These are phyloP conservation scores for Ophiosphaerella narmari DNA, from an alignment of 2,329 filamentous ascomycete genomes.

Conservation along the genomic window DNA sequence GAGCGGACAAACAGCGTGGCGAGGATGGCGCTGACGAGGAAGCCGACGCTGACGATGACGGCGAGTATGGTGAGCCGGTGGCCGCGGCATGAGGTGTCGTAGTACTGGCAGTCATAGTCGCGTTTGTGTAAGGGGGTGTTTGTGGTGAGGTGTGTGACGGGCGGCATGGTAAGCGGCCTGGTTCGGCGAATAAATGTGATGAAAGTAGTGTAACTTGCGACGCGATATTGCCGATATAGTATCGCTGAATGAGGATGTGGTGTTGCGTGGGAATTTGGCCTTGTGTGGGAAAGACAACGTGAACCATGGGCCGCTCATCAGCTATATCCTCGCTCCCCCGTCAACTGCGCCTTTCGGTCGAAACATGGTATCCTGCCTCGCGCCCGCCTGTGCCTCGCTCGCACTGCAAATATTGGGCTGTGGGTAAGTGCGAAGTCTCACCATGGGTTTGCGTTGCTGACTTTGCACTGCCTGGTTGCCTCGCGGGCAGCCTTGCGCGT, in stretches of 20 bases:
- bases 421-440: background rate
- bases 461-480: background rate
- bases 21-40: constrained; percentile 19
- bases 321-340: too few species aligned
- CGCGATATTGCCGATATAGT: too few species aligned
- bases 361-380: background rate
- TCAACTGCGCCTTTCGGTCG: background rate
- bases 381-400: background rate
- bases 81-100: constrained; percentile 14
- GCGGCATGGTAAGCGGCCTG: background rate
- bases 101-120: constrained; percentile 11
- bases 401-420: background rate
- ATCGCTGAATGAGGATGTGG: too few species aligned
- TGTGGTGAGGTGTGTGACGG: background rate
- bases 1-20: constrained; percentile 14
- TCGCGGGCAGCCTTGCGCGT: background rate
- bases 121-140: constrained; percentile 13
- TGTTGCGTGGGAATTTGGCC: too few species aligned
- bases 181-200: too few species aligned
- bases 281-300: too few species aligned
- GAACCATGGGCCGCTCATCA: too few species aligned
- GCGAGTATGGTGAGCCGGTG: constrained; percentile 26
- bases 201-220: background rate
- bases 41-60: constrained; percentile 22
- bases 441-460: background rate